Conservation (phyloP, 768 basidiomycete species). For the Tulasnella sp. region DNA sequence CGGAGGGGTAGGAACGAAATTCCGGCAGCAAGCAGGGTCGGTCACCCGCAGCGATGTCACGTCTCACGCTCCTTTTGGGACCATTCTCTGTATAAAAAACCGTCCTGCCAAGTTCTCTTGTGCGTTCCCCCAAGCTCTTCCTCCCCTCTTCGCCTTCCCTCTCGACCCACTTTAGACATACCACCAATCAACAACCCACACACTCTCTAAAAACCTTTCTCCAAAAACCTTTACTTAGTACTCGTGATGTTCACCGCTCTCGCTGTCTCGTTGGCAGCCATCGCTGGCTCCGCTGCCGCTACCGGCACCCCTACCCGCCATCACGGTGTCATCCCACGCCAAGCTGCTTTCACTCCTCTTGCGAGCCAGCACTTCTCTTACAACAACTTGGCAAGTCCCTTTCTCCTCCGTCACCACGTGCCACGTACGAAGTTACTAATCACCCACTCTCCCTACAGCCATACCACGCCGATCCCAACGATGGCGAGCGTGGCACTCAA, state of each 20-base stretch:
- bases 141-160: neutral
- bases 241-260: constrained; percentile 1
- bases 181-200: neutral
- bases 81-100: neutral
- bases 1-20: neutral
- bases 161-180: neutral
- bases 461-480: constrained; percentile 24
- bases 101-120: neutral
- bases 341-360: neutral
- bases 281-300: constrained; percentile 6
- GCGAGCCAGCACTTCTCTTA: constrained; percentile 11
- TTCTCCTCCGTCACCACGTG: neutral
- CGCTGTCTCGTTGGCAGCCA: neutral
- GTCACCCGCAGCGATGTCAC: neutral
- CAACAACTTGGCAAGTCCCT: neutral
- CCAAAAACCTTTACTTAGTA: neutral
- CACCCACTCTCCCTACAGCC: constrained; percentile 16
- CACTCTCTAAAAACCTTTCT: neutral
- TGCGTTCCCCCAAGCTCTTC: neutral
- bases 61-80: neutral
- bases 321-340: neutral
- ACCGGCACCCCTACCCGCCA: neutral
- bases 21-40: neutral
- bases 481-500: constrained; percentile 43
- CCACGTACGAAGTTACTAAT: neutral